Conservation (phyloP, 495 filamentous ascomycete genomes). For the Usnea hakonensis region DNA sequence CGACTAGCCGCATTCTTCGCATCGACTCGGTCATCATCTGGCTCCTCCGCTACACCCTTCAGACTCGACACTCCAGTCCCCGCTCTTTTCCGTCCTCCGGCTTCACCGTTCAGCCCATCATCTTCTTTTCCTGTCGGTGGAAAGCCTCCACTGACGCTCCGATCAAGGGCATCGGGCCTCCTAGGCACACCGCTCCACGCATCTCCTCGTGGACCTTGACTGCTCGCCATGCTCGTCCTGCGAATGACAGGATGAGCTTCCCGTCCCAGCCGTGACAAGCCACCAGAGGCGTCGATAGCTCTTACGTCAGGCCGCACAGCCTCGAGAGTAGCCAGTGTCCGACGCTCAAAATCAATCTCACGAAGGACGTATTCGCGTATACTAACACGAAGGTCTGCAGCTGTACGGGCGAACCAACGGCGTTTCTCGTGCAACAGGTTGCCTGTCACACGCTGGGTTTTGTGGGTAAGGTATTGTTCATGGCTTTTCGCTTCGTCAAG, state of each 20-base stretch:
- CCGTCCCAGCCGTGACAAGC: constrained; percentile 77
- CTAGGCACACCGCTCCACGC: constrained; percentile 94
- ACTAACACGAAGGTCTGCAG: constrained; percentile 66
- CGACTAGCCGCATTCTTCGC: constrained; percentile 90
- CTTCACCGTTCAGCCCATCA: constrained; percentile 32
- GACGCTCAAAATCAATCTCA: constrained; percentile 91
- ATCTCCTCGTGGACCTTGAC: constrained; percentile 91
- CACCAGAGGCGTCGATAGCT: constrained; percentile 82
- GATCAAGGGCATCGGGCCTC: constrained; percentile 62
- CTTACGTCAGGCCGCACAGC: constrained; percentile 86
- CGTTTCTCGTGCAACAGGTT: constrained; percentile 85
- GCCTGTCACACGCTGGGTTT: constrained; percentile 76
- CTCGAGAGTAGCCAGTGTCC: constrained; percentile 86
- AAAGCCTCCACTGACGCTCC: constrained; percentile 70
- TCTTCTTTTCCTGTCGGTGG: constrained; percentile 37
- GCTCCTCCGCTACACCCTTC: constrained; percentile 66
- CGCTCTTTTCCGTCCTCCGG: constrained; percentile 51
- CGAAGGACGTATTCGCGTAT: constrained; percentile 90
- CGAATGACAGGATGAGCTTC: constrained; percentile 74
- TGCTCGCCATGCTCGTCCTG: constrained; percentile 68
- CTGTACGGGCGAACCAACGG: constrained; percentile 82
- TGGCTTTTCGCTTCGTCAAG: constrained; percentile 77
- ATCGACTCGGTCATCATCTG: constrained; percentile 90
- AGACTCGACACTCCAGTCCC: constrained; percentile 47
- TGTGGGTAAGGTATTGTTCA: constrained; percentile 71